Evolutionary conservation across 176 grass and related monocot genomes (phyloP), one percentile per base, ranked within the genome.

Genomic region (Microstegium vimineum): DNA sequence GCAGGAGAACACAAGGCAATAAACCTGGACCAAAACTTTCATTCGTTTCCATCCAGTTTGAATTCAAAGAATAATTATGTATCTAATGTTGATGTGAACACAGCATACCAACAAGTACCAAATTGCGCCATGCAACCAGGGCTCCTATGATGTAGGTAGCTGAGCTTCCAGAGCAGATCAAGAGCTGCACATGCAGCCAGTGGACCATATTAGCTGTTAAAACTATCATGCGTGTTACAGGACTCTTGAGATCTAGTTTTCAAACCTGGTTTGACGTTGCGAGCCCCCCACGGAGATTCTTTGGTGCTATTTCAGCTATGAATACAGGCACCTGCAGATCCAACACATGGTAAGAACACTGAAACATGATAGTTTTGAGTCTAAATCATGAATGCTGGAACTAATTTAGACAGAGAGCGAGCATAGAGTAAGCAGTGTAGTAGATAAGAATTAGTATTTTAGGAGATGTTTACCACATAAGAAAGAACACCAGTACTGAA

Each of bases 221-320:
- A 85, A 30, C 9, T 30, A 25, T 51, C 74, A 31, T 72, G 32
- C 5, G 3, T n/a, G 40, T 56, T 45, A 22, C 51, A 28, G 0
- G 3, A 4, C 14, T 71, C 49, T 65, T 5, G n/a, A 46, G 13
- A 5, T 33, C 22, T 35, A 60, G 81, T 83, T 78, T 34, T 54
- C 69, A 54, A 59, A 91, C 89, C 92, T 94, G 81, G 62, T 94
- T 91, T 60, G 82, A 74, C 35, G 92, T 89, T 85, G 84, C 79
- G 62, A 94, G 92, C 1, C 76, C 86, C 13, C 92, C 89, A 71
- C 92, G 82, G 22, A 94, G 80, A 84, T 94, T 83, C 61, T 91
- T 92, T 20, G 87, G 89, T 69, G 87, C 83, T 87, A 94, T 91
- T 94, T 94, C 89, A 75, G 92, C 89, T 68, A 94, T 91, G 45